Evolutionary conservation across 441 rosid genomes (phyloP).

Genomic region (Euphorbia schlechtendalii): DNA sequence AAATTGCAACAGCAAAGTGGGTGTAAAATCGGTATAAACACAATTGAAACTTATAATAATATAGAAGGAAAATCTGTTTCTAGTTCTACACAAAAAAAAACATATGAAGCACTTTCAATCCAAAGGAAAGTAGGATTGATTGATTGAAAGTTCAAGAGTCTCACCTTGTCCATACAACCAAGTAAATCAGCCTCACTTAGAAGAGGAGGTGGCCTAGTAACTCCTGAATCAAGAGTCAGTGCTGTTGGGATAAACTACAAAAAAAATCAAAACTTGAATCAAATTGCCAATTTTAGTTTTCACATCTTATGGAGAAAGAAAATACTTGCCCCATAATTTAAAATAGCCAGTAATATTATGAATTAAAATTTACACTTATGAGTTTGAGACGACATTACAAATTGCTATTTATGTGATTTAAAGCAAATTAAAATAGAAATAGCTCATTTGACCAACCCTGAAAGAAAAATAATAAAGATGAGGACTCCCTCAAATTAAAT

Average conservation of each 20-base stretch:
- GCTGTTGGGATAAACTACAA: conserved; percentile 76
- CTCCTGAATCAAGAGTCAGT: conserved; percentile 81
- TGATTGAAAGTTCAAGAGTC: conserved; percentile 12
- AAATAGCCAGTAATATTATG: background rate
- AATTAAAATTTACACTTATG: background rate
- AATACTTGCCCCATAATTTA: conserved; percentile 4
- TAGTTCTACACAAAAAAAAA: too few species aligned
- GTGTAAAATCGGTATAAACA: background rate
- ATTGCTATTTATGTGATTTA: background rate
- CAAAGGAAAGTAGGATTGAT: background rate
- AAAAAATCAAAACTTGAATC: conserved; percentile 22
- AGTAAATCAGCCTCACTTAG: conserved; percentile 91
- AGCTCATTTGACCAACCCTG: background rate
- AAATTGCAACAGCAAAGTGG: background rate
- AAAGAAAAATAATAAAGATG: background rate
- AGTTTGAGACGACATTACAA: background rate
- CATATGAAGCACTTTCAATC: background rate
- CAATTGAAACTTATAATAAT: too few species aligned
- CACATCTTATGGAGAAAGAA: conserved; percentile 7
- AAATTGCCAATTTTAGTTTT: conserved; percentile 9
- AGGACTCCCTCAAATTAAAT: conserved; percentile 6
- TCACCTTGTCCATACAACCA: conserved; percentile 97
- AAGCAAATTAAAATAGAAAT: background rate
- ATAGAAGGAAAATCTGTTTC: too few species aligned
- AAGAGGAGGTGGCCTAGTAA: conserved; percentile 88